phyloP scores from a whole-genome alignment of 352 stramenopile genomes.

The Pythium guiyangense region DNA sequence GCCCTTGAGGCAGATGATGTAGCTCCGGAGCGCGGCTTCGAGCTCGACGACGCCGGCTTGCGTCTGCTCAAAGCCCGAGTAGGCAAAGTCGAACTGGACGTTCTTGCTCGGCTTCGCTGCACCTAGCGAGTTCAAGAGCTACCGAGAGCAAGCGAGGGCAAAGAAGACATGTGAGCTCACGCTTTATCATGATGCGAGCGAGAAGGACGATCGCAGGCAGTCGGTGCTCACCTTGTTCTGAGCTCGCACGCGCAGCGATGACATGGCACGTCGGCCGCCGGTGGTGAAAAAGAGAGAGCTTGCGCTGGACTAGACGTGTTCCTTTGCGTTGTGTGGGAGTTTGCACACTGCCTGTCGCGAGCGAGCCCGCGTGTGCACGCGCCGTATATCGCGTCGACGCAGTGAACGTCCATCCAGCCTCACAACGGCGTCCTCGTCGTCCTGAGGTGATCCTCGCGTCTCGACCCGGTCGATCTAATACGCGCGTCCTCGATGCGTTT shows the following conservation, averaged over 20 bases:
- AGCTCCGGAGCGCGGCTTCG: slow-evolving; percentile 46
- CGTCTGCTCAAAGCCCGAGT: slow-evolving; percentile 59
- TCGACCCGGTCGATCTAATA: too few relatives aligned
- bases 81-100: slow-evolving; percentile 61
- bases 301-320: too few relatives aligned
- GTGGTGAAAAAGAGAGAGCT: too few relatives aligned
- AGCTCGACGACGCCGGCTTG: slow-evolving; percentile 38
- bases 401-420: too few relatives aligned
- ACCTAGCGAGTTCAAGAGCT: slow-evolving; percentile 59
- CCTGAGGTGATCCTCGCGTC: too few relatives aligned
- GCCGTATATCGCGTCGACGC: too few relatives aligned
- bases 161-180: not conserved
- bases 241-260: slow-evolving; percentile 62
- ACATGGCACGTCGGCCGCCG: slow-evolving; percentile 35
- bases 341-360: too few relatives aligned
- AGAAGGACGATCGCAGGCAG: not conserved
- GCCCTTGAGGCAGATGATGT: slow-evolving; percentile 48
- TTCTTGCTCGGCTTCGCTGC: slow-evolving; percentile 77
- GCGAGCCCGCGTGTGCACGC: too few relatives aligned
- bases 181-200: too few relatives aligned
- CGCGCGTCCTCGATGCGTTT: too few relatives aligned
- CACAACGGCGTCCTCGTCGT: too few relatives aligned
- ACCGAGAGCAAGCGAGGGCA: not conserved
- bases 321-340: too few relatives aligned
- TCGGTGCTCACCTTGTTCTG: slow-evolving; percentile 52